Percentiles rank a stretch among this genome's conserved stretches.
Conservation (phyloP, 352 stramenopile species). For the Pythium chondricola region DNA sequence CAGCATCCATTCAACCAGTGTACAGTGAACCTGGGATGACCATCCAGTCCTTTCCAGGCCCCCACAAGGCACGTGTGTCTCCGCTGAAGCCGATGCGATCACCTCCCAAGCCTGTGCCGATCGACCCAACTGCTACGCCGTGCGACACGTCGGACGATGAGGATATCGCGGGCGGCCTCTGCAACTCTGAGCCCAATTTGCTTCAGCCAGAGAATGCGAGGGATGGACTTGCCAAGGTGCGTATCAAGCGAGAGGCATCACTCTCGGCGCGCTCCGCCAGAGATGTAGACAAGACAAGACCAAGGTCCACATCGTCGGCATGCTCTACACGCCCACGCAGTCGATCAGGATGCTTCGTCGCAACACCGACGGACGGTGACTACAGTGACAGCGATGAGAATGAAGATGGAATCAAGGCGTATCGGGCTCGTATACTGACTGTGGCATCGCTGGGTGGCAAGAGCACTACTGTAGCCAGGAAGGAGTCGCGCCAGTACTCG, state of each 20-base stretch:
- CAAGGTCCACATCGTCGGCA: neutral
- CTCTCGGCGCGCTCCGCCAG: constrained; percentile 2
- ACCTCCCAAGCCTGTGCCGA: too few species aligned
- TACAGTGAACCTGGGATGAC: constrained; percentile 4
- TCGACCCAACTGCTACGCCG: constrained; percentile 5
- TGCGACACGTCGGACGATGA: constrained; percentile 14
- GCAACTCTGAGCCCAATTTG: neutral
- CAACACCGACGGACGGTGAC: too few species aligned
- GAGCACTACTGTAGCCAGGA: neutral
- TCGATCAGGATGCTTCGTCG: too few species aligned
- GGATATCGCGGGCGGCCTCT: neutral
- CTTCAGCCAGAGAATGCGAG: constrained; percentile 11
- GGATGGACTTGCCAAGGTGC: constrained; percentile 10
- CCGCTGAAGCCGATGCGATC: too few species aligned
- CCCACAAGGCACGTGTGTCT: neutral
- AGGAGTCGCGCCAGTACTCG: too few species aligned
- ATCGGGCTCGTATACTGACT: neutral
- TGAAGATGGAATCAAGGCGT: neutral
- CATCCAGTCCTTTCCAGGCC: constrained; percentile 1
- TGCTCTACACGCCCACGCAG: neutral
- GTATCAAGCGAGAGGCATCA: constrained; percentile 4
- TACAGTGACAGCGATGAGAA: neutral
- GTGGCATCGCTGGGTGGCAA: constrained; percentile 1
- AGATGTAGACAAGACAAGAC: neutral
- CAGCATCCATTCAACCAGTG: too few species aligned